Base-by-base conservation (phyloP, 768 basidiomycete species). In the Kwoniella europaea region DNA sequence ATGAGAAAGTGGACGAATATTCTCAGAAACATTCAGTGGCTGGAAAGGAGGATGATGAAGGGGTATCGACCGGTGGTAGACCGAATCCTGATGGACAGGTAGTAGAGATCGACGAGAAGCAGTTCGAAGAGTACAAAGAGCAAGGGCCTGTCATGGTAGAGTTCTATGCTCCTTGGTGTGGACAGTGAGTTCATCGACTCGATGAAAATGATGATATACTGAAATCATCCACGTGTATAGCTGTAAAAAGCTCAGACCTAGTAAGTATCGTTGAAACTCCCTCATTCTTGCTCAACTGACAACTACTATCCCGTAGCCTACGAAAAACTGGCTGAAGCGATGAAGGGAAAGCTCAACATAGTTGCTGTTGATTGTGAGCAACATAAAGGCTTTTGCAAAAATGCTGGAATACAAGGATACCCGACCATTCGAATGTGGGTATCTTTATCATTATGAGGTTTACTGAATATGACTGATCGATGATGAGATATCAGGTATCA, bases 81-180 rank as follows among this genome's bases (percentile, higher is more conserved):
- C 75, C 82, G 22, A 88, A 88, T 69, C 83, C 85, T 0, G 68
- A 82, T 15, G 87, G 87, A 3, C 75, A 82, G 43, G 85, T 87
- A 0, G 59, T 86, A 7, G 78, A 82, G 13, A 82, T 88, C 29
- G 83, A 85, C 62, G 67, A 76, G 65, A 69, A 65, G 4, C 69
- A 63, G 10, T 65, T 85, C 22, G 78, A 80, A n/a, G 61, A 50
- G 10, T 46, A 78, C 3, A 76, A 85, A n/a, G 83, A 82, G 0
- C 82, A 85, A 53, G 89, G 88, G 2, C 86, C 89, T 1, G 84
- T 87, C 1, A 89, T 91, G 75, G 85, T 91, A 82, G 91, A 91
- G 80, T 98, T 92, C 86, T 98, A 88, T 81, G 96, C 94, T 0
- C 95, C 95, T 0, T 98, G 95, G 91, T 98, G 95, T 81, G 92